Conservation (phyloP, 1,284 basidiomycete species). For the Cryptococcus jaspeensis region DNA sequence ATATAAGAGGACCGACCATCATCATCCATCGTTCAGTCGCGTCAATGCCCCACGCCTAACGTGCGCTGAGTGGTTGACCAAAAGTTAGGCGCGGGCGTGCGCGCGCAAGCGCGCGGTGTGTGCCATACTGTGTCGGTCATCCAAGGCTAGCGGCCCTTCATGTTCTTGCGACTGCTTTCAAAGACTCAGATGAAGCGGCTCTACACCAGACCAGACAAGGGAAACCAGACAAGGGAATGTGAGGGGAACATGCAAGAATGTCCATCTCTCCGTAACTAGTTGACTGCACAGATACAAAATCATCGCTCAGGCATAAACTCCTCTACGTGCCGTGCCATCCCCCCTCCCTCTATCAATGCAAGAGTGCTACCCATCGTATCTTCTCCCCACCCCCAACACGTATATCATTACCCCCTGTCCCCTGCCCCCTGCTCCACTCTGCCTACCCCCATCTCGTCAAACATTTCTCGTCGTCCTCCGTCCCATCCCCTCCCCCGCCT, state of each 20-base stretch:
- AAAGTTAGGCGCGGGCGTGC: too few species aligned
- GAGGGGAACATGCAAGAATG: background rate
- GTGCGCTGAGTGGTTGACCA: too few species aligned
- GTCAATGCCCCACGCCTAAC: too few species aligned
- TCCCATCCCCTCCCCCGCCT: background rate
- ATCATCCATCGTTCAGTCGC: too few species aligned
- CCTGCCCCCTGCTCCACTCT: background rate
- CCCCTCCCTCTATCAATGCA: background rate
- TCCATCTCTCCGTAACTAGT: background rate
- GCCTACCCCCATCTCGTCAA: background rate
- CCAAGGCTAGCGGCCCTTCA: too few species aligned
- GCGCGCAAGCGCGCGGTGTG: too few species aligned
- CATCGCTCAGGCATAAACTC: too few species aligned
- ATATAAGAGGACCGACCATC: too few species aligned
- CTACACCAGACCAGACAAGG: too few species aligned
- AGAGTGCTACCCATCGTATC: background rate
- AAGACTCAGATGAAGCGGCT: too few species aligned
- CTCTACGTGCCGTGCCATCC: background rate
- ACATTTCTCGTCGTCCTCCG: background rate
- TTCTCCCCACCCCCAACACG: background rate
- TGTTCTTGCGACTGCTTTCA: too few species aligned
- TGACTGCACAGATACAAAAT: conserved; percentile 3
- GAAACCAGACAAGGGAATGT: background rate
- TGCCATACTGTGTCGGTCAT: too few species aligned
- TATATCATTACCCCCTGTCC: background rate